Base-by-base conservation (phyloP, 2,329 filamentous ascomycete genomes). In the Alternaria ventricosa region DNA sequence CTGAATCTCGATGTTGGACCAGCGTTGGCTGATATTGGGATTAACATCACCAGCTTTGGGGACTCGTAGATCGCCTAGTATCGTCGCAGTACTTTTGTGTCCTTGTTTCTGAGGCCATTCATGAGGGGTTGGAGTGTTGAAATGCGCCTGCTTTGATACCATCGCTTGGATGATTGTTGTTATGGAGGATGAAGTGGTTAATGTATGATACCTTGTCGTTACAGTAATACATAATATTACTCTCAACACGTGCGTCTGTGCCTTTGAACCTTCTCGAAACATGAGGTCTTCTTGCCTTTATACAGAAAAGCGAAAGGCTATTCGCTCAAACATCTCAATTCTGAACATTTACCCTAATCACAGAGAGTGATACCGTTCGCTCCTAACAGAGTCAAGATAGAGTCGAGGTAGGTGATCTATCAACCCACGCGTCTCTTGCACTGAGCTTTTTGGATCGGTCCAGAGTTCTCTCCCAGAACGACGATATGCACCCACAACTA, bases 1-100 rank as follows among this genome's bases (percentile, higher is more conserved):
- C 76, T 89, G 53, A 73, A 83, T 25, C 83, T 91, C 65, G 79
- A 88, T 54, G 70, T 75, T 18, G 74, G 66, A 3, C 71, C 75
- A 3, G 77, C 78, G 28, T 63, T 79, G 20, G 58, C 65, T 36
- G 64, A 51, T 4, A 61, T 78, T 30, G 74, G 74, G 1, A 70
- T 78, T 5, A 76, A 77, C 18, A 23, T 72, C 23, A 75, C 73
- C 7, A 60, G 60, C 55, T 57, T 59, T 51, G 57, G 43, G 1
- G 50, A n/a, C 20, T 36, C 13, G 6, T 66, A 51, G 28, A 36
- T 28, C 1, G 20, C n/a, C 5, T 10, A 3, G 36, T 7, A 6
- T 6, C 13, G 10, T 9, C 5, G 27, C 30, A 18, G 23, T 47
- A 4, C 3, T n/a, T 20, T 36, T 28, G 41, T n/a, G 3, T 25